phyloP scores from a whole-genome alignment of 352 stramenopile genomes.

The Pythium brassicae region DNA sequence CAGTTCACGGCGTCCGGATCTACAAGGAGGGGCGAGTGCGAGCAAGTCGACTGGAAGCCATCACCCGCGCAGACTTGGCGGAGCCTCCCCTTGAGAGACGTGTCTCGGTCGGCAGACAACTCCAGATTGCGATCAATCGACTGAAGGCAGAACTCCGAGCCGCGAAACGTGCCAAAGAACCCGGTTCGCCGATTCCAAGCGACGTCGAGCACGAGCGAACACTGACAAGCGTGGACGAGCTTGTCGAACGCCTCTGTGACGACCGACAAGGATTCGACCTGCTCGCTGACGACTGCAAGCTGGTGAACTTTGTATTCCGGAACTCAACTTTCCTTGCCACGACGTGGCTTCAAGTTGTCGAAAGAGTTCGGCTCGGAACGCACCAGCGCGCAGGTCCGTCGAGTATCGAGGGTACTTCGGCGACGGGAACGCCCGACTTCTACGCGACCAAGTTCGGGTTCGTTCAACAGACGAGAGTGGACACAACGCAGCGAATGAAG shows the following conservation, averaged over 20 bases:
- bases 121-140: conserved; percentile 28
- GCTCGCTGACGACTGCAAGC: conserved; percentile 34
- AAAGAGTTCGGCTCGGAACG: conserved; percentile 29
- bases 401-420: not conserved
- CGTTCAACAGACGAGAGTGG: not conserved
- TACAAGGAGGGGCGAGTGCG: conserved; percentile 23
- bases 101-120: conserved; percentile 15
- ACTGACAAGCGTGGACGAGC: conserved; percentile 22
- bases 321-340: conserved; percentile 40
- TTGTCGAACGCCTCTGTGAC: conserved; percentile 38
- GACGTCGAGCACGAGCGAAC: not conserved
- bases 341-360: conserved; percentile 52
- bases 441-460: conserved; percentile 42
- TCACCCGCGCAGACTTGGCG: conserved; percentile 8
- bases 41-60: conserved; percentile 12
- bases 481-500: conserved; percentile 21
- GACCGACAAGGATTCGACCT: conserved; percentile 26
- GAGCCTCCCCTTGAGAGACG: conserved; percentile 14
- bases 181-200: not conserved
- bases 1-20: conserved; percentile 22
- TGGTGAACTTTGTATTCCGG: conserved; percentile 60
- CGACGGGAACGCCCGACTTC: conserved; percentile 19
- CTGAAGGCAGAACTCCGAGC: conserved; percentile 22
- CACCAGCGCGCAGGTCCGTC: not conserved
- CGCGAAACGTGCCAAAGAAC: conserved; percentile 3